phyloP scores from a whole-genome alignment of 2,329 filamentous ascomycete genomes.

The Colletotrichum agaves region DNA sequence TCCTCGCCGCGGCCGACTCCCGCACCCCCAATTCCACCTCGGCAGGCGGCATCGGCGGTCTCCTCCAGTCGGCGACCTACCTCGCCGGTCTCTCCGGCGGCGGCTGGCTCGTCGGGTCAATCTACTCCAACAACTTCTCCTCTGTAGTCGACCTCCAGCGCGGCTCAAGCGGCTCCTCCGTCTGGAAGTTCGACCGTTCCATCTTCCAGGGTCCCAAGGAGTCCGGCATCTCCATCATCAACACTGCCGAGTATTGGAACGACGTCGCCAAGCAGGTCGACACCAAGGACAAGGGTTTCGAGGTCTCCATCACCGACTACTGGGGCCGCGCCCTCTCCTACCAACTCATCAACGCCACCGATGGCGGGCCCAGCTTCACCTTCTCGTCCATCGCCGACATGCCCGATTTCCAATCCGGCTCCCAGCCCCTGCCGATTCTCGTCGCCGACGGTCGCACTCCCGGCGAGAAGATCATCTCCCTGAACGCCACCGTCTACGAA shows the following conservation, averaged over 20 bases:
- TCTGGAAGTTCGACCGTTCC: slow-evolving; percentile 55
- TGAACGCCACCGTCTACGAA: slow-evolving; percentile 72
- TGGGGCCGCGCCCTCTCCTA: slow-evolving; percentile 89
- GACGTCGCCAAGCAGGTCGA: slow-evolving; percentile 49
- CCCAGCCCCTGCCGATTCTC: slow-evolving; percentile 61
- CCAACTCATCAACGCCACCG: slow-evolving; percentile 80
- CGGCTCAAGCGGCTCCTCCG: slow-evolving; percentile 46
- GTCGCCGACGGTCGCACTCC: slow-evolving; percentile 61
- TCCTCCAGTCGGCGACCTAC: slow-evolving; percentile 85
- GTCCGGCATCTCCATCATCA: slow-evolving; percentile 46
- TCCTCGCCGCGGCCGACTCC: slow-evolving; percentile 80
- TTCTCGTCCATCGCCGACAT: slow-evolving; percentile 74
- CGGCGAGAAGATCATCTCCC: slow-evolving; percentile 53
- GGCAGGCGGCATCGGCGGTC: slow-evolving; percentile 78
- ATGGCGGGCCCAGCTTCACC: slow-evolving; percentile 81
- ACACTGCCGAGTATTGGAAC: slow-evolving; percentile 49
- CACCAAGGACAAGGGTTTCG: slow-evolving; percentile 53
- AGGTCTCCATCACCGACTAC: slow-evolving; percentile 83
- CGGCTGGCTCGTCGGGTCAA: slow-evolving; percentile 84
- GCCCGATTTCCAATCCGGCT: slow-evolving; percentile 53
- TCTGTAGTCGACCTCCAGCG: slow-evolving; percentile 68
- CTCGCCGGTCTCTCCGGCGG: slow-evolving; percentile 84
- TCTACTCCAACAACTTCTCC: slow-evolving; percentile 87
- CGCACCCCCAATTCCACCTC: slow-evolving; percentile 71
- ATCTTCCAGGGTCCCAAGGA: slow-evolving; percentile 54